Evolutionary conservation across 495 filamentous ascomycete genomes (phyloP).

Genomic region (Achaetomiella virescens): DNA sequence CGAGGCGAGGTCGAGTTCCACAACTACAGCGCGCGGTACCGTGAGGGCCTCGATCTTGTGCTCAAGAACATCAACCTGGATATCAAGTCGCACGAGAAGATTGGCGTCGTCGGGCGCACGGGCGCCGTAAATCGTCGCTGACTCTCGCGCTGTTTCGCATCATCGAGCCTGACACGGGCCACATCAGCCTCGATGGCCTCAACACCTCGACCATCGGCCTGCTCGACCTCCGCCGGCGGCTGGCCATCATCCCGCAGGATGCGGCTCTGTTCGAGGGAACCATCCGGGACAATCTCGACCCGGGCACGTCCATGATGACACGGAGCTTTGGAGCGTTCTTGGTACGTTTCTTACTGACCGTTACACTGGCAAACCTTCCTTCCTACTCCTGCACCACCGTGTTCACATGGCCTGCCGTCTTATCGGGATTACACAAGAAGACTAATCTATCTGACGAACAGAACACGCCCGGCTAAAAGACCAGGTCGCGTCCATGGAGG

Average conservation of each 20-base stretch:
- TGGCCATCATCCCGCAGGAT: constrained; percentile 98
- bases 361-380: constrained; percentile 10
- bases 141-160: constrained; percentile 93
- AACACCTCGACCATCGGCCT: constrained; percentile 89
- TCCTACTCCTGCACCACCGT: constrained; percentile 7
- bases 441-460: constrained; percentile 33
- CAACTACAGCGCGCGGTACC: constrained; percentile 91
- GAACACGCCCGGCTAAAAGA: constrained; percentile 93
- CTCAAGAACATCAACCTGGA: constrained; percentile 86
- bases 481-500: constrained; percentile 81
- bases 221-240: constrained; percentile 76
- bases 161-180: constrained; percentile 76
- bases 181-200: constrained; percentile 81
- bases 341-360: constrained; percentile 49
- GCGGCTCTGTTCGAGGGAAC: constrained; percentile 96
- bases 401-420: constrained; percentile 20
- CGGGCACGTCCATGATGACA: constrained; percentile 94
- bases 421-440: constrained; percentile 10
- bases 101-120: constrained; percentile 93
- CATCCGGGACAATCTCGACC: constrained; percentile 92
- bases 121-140: constrained; percentile 93
- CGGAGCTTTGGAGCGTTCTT: constrained; percentile 94
- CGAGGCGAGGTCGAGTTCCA: constrained; percentile 85
- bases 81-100: constrained; percentile 95
- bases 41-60: constrained; percentile 79